These are phyloP conservation scores for Primulina tabacum DNA, from an alignment of 257 asterid genomes.

Conservation along the genomic window DNA sequence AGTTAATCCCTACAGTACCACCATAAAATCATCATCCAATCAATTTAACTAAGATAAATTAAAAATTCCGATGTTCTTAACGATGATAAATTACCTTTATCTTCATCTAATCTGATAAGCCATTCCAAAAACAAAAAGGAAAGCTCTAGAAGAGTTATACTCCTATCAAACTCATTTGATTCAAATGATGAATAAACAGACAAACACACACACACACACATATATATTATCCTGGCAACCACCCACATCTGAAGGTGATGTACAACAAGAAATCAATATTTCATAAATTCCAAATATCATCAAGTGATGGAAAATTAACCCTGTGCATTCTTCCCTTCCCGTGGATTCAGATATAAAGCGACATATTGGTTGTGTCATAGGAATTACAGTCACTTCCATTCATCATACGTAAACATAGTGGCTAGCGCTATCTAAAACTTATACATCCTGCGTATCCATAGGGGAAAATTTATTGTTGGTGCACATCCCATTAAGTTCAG, in stretches of 20 bases:
- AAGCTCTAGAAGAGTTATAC: neutral
- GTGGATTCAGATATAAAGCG: neutral
- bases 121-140: neutral
- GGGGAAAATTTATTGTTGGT: neutral
- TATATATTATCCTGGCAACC: neutral
- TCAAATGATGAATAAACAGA: neutral
- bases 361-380: neutral
- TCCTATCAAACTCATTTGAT: neutral
- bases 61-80: neutral
- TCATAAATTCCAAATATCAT: neutral
- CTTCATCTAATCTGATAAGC: neutral
- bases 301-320: slow-evolving; percentile 2
- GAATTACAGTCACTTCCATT: neutral
- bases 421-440: no score
- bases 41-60: neutral
- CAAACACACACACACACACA: neutral
- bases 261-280: neutral
- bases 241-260: neutral
- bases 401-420: neutral
- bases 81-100: neutral
- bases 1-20: neutral
- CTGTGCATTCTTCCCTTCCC: neutral
- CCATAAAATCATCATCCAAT: neutral
- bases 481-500: neutral
- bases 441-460: neutral